Percentiles rank a stretch among this genome's conserved stretches.
phyloP scores from a whole-genome alignment of 345 rosid genomes.

The Nasturtium officinale region DNA sequence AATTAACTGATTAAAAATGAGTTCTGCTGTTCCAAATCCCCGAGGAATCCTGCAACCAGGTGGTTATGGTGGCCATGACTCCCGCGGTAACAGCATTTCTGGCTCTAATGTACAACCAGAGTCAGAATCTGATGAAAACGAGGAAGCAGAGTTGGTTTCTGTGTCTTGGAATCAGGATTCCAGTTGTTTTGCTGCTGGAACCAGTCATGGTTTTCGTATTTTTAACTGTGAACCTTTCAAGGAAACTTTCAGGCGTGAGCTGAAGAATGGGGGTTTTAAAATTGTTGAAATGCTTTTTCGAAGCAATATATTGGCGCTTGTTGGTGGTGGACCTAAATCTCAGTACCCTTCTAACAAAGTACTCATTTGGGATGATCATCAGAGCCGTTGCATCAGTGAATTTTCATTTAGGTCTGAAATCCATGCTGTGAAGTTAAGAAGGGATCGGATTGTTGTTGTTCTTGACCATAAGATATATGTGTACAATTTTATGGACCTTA shows the following conservation, averaged over 20 bases:
- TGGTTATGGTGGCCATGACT: conserved; percentile 42
- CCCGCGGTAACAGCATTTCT: conserved; percentile 39
- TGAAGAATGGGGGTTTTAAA: conserved; percentile 69
- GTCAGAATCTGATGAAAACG: conserved; percentile 40
- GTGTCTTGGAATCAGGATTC: conserved; percentile 86
- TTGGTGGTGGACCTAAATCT: conserved; percentile 69
- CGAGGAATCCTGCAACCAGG: conserved; percentile 42
- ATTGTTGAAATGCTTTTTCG: conserved; percentile 91
- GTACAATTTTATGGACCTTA: conserved; percentile 67
- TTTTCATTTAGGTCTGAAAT: conserved; percentile 81
- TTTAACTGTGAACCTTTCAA: conserved; percentile 79
- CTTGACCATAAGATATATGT: conserved; percentile 88
- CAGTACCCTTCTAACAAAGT: conserved; percentile 82
- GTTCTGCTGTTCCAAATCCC: conserved; percentile 54
- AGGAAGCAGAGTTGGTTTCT: conserved; percentile 59
- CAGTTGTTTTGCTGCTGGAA: conserved; percentile 82
- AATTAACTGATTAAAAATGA: conserved; percentile 49
- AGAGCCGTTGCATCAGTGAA: conserved; percentile 81
- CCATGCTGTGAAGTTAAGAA: conserved; percentile 69
- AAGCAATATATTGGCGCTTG: conserved; percentile 84
- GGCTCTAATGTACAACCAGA: conserved; percentile 44
- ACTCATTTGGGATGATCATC: conserved; percentile 87
- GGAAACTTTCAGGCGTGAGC: conserved; percentile 69
- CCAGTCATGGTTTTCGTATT: conserved; percentile 70
- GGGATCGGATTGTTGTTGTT: conserved; percentile 73